These are phyloP conservation scores for Phytopythium litorale DNA, from an alignment of 352 stramenopile genomes.

Conservation along the genomic window DNA sequence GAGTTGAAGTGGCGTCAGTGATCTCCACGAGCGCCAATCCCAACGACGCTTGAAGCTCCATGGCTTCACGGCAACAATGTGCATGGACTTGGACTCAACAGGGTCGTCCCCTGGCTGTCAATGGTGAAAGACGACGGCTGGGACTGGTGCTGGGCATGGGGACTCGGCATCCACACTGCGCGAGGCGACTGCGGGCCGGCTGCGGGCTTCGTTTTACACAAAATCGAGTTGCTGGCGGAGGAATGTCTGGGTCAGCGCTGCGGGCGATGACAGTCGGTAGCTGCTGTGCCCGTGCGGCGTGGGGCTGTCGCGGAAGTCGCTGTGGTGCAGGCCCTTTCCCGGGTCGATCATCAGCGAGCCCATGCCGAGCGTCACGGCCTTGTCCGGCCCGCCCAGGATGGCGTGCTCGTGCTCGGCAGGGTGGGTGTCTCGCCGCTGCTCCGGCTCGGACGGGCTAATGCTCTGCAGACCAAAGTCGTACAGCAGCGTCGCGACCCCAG, in stretches of 20 bases:
- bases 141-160: too few relatives aligned
- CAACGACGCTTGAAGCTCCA: too few relatives aligned
- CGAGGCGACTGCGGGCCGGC: too few relatives aligned
- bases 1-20: background rate
- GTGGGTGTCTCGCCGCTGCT: background rate
- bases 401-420: background rate
- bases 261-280: slow-evolving; percentile 24
- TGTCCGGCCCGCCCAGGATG: background rate
- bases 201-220: background rate
- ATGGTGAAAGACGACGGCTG: too few relatives aligned
- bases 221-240: slow-evolving; percentile 5
- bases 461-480: slow-evolving; percentile 45
- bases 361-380: background rate
- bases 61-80: background rate
- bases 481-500: slow-evolving; percentile 39
- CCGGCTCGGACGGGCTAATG: background rate
- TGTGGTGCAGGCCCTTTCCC: slow-evolving; percentile 19
- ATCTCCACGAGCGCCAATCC: too few relatives aligned
- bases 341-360: slow-evolving; percentile 1
- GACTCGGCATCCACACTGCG: too few relatives aligned
- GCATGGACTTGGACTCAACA: too few relatives aligned
- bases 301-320: slow-evolving; percentile 30
- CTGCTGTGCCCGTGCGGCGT: slow-evolving; percentile 23
- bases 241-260: slow-evolving; percentile 1
- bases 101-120: too few relatives aligned